Percentiles rank a stretch among this genome's conserved stretches.
Evolutionary conservation across 192 early-diverging fungal genomes (phyloP).

Genomic region (Coemansia asiatica): DNA sequence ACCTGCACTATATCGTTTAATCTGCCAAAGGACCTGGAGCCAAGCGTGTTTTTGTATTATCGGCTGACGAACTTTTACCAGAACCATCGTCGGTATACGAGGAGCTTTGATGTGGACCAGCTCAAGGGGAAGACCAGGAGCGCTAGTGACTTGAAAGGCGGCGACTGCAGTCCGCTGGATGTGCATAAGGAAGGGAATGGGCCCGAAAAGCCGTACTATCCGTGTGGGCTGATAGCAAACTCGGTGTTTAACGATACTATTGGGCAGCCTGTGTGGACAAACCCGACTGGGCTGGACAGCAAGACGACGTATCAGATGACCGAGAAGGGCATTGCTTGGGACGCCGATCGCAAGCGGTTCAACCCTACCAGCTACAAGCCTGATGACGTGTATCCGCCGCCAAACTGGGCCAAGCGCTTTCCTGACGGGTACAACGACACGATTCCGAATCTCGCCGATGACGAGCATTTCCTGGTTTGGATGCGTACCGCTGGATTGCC

Average conservation of each 20-base stretch:
- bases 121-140: constrained; percentile 65
- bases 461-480: constrained; percentile 96
- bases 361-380: constrained; percentile 57
- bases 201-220: constrained; percentile 68
- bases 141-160: constrained; percentile 42
- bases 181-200: constrained; percentile 16
- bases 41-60: constrained; percentile 92
- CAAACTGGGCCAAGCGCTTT: constrained; percentile 75
- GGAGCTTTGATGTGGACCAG: constrained; percentile 82
- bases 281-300: constrained; percentile 42
- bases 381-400: constrained; percentile 74
- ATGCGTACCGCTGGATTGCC: constrained; percentile 96
- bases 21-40: constrained; percentile 64
- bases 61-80: constrained; percentile 98
- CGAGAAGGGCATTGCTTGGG: constrained; percentile 83
- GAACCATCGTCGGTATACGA: constrained; percentile 96
- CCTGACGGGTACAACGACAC: constrained; percentile 57
- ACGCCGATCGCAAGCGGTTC: constrained; percentile 74
- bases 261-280: constrained; percentile 57
- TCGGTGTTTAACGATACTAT: constrained; percentile 92
- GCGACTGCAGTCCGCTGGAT: constrained; percentile 64
- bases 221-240: constrained; percentile 98
- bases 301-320: constrained; percentile 59
- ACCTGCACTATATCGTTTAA: constrained; percentile 76
- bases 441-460: constrained; percentile 61